Evolutionary conservation across 2,329 filamentous ascomycete species (phyloP).

Genomic region (Cyphellophora attinorum): DNA sequence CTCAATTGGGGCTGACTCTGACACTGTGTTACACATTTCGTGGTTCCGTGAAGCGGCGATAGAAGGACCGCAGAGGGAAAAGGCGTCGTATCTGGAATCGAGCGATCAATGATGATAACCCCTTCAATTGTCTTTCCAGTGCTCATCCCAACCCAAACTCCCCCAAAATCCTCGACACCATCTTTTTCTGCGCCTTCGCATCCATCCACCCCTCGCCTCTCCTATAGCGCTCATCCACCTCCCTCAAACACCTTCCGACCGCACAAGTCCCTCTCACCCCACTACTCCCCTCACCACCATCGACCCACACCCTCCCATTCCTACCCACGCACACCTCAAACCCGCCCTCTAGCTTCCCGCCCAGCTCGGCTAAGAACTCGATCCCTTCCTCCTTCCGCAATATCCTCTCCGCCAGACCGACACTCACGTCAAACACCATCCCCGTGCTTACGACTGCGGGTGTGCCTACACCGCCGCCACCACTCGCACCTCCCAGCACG

Average conservation of each 20-base stretch:
- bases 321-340: constrained; percentile 92
- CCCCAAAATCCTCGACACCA: constrained; percentile 32
- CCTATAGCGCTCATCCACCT: constrained; percentile 53
- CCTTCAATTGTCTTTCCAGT: too few relatives aligned
- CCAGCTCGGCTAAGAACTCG: constrained; percentile 70
- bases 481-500: constrained; percentile 63
- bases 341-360: constrained; percentile 57
- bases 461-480: too few relatives aligned
- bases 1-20: too few relatives aligned
- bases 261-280: constrained; percentile 62
- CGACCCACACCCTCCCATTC: constrained; percentile 88
- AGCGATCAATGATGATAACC: too few relatives aligned
- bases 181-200: constrained; percentile 35
- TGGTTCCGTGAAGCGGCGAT: too few relatives aligned
- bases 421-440: constrained; percentile 74
- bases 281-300: constrained; percentile 52
- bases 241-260: constrained; percentile 67
- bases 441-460: too few relatives aligned
- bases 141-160: constrained; percentile 23
- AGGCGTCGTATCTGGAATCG: too few relatives aligned
- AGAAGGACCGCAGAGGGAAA: too few relatives aligned
- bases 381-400: constrained; percentile 58
- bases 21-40: too few relatives aligned
- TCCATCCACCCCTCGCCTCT: constrained; percentile 42
- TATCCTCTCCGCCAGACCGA: constrained; percentile 71